A percentile compares a stretch with the other conserved stretches of the same genome.
phyloP scores from a whole-genome alignment of 139 green algal species.

The Tetradesmus obliquus region DNA sequence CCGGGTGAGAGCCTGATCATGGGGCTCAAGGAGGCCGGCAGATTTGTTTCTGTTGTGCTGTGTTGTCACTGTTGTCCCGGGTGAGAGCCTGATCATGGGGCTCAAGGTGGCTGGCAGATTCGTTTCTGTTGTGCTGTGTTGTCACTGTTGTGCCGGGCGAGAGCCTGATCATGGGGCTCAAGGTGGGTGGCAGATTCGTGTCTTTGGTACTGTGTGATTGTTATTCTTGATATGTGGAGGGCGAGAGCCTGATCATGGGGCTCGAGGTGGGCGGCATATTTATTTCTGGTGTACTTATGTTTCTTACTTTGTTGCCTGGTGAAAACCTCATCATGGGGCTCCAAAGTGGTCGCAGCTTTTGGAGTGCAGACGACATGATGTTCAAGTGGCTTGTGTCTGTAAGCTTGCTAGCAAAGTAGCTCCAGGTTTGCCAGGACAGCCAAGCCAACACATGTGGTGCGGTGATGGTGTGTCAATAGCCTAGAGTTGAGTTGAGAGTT shows the following conservation, averaged over 20 bases:
- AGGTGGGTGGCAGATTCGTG: constrained; percentile 61
- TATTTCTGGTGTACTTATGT: no score
- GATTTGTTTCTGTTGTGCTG: no score
- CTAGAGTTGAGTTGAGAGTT: no score
- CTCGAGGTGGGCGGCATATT: constrained; percentile 96
- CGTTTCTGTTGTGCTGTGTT: no score
- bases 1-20: constrained; percentile 98
- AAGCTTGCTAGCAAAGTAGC: no score
- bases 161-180: constrained; percentile 98
- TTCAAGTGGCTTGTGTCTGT: no score
- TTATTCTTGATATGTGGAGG: constrained; percentile 80
- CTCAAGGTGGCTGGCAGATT: constrained; percentile 94
- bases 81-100: constrained; percentile 97
- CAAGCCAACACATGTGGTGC: no score
- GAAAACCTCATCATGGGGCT: constrained; percentile 98
- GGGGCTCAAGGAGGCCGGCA: constrained; percentile 96
- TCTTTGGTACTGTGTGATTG: neutral
- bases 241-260: constrained; percentile 97
- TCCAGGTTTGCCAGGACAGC: no score
- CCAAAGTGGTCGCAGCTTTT: constrained; percentile 72
- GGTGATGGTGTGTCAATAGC: no score
- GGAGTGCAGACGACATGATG: no score
- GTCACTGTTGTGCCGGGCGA: constrained; percentile 91
- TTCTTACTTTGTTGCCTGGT: constrained; percentile 98
- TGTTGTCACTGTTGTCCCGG: no score